Conservation (phyloP, 208 protist species). For the Naegleria fowleri region DNA sequence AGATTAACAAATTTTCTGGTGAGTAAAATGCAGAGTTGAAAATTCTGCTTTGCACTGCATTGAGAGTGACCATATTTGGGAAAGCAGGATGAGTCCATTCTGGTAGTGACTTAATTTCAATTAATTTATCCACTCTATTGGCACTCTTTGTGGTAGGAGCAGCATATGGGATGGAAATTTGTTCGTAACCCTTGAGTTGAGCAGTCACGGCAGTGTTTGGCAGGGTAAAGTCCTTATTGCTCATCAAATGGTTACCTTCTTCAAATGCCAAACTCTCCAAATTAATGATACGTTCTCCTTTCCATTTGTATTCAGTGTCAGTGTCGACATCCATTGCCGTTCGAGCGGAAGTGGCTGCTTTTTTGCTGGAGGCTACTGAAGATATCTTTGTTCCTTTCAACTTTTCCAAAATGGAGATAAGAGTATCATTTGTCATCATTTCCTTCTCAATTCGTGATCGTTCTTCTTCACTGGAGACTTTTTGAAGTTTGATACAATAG, state of each 20-base stretch:
- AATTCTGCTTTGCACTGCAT: slow-evolving; percentile 91
- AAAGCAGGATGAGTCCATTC: slow-evolving; percentile 68
- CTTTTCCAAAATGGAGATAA: slow-evolving; percentile 39
- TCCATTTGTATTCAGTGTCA: background rate
- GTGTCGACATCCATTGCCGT: background rate
- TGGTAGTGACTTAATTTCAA: slow-evolving; percentile 63
- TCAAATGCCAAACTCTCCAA: slow-evolving; percentile 69
- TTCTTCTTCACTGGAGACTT: slow-evolving; percentile 50
- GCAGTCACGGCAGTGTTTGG: slow-evolving; percentile 44
- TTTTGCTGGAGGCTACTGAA: background rate
- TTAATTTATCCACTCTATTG: slow-evolving; percentile 45
- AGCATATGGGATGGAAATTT: slow-evolving; percentile 57
- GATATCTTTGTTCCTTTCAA: slow-evolving; percentile 2
- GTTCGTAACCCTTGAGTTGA: slow-evolving; percentile 45
- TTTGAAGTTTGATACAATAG: slow-evolving; percentile 56
- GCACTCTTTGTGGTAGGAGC: slow-evolving; percentile 24
- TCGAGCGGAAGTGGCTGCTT: background rate
- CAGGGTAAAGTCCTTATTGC: slow-evolving; percentile 62
- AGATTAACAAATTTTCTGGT: slow-evolving; percentile 96
- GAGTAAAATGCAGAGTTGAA: slow-evolving; percentile 82
- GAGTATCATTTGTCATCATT: slow-evolving; percentile 47
- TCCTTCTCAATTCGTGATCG: slow-evolving; percentile 60
- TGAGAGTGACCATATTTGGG: slow-evolving; percentile 63
- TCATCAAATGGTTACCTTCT: slow-evolving; percentile 76
- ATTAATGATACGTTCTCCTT: slow-evolving; percentile 54